Percentiles rank a stretch among this genome's conserved stretches.
phyloP scores from a whole-genome alignment of 2,329 filamentous ascomycete species.

The Pyricularia grisea region DNA sequence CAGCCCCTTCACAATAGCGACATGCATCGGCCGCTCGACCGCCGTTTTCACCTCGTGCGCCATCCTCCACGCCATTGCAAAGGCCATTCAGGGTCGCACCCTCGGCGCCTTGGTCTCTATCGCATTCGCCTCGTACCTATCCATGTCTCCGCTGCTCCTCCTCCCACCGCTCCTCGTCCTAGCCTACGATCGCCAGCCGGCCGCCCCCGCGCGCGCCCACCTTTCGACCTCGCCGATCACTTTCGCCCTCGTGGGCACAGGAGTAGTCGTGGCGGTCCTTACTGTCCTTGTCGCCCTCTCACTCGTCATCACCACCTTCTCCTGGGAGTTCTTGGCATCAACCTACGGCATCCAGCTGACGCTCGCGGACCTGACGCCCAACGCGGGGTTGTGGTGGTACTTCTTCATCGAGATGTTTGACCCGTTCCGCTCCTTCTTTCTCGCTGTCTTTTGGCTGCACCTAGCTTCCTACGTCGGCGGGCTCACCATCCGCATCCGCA shows the following conservation, averaged over 20 bases:
- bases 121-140: slow-evolving; percentile 81
- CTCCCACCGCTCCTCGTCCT: slow-evolving; percentile 75
- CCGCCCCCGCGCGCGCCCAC: slow-evolving; percentile 10
- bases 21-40: slow-evolving; percentile 83
- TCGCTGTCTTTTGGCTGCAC: slow-evolving; percentile 97
- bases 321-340: slow-evolving; percentile 77
- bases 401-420: slow-evolving; percentile 99
- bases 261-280: slow-evolving; percentile 44
- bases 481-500: slow-evolving; percentile 70
- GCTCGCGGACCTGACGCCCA: slow-evolving; percentile 86
- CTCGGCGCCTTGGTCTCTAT: slow-evolving; percentile 75
- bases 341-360: slow-evolving; percentile 92
- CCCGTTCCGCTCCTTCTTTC: slow-evolving; percentile 92
- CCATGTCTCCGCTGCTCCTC: slow-evolving; percentile 82
- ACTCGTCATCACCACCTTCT: slow-evolving; percentile 48
- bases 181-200: slow-evolving; percentile 58
- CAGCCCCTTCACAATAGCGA: slow-evolving; percentile 87
- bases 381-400: slow-evolving; percentile 98
- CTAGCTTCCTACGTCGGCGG: slow-evolving; percentile 83
- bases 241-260: slow-evolving; percentile 47
- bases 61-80: slow-evolving; percentile 73
- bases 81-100: slow-evolving; percentile 64
- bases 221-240: slow-evolving; percentile 18
- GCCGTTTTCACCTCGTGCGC: slow-evolving; percentile 83
- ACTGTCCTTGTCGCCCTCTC: slow-evolving; percentile 61